Evolutionary conservation across 371 early-diverging fungal genomes (phyloP).

Genomic region (Mortierella sp.): DNA sequence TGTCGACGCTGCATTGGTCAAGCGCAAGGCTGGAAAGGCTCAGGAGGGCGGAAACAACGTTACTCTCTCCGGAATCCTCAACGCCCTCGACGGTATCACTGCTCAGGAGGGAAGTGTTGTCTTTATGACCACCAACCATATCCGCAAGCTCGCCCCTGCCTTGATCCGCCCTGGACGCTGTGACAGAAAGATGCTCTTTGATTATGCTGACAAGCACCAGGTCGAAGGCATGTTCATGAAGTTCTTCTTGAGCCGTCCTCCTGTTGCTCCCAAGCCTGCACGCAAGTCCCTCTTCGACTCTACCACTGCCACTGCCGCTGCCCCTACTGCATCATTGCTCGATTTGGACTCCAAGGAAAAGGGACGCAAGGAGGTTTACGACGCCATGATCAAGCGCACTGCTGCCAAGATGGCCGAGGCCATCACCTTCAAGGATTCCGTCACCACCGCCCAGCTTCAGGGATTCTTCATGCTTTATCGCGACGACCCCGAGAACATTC

Average conservation of each 20-base stretch:
- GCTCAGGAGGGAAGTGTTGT: conserved; percentile 80
- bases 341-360: conserved; percentile 37
- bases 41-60: conserved; percentile 49
- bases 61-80: conserved; percentile 84
- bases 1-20: conserved; percentile 79
- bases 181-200: conserved; percentile 77
- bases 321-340: not conserved
- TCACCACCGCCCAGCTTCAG: conserved; percentile 68
- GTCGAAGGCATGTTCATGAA: conserved; percentile 61
- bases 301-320: not conserved
- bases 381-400: conserved; percentile 40
- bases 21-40: conserved; percentile 51
- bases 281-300: not conserved
- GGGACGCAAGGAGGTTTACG: conserved; percentile 34
- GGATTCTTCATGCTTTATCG: conserved; percentile 58
- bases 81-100: conserved; percentile 88
- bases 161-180: conserved; percentile 91
- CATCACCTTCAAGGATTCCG: conserved; percentile 51
- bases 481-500: conserved; percentile 42
- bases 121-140: conserved; percentile 93
- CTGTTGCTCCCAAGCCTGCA: not conserved
- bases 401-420: conserved; percentile 41
- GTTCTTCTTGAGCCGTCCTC: conserved; percentile 59
- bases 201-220: conserved; percentile 55
- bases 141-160: conserved; percentile 87